Evolutionary conservation across 495 filamentous ascomycete genomes (phyloP).

Genomic region (Penicillium paxilli): DNA sequence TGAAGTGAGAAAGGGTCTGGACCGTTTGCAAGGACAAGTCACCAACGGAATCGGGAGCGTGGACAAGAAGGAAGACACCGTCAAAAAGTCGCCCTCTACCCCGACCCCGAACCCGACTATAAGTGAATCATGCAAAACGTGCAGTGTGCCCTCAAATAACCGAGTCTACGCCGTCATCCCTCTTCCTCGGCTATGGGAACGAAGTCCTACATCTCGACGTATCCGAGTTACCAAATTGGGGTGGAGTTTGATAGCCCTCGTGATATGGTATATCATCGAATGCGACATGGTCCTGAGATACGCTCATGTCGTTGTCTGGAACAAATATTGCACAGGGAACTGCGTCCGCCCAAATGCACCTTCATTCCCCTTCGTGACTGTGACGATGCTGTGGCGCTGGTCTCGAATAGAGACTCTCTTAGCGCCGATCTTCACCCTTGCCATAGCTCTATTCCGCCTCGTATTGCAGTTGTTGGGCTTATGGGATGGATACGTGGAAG

Average conservation of each 20-base stretch:
- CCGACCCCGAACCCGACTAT: constrained; percentile 5
- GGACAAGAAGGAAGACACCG: not conserved
- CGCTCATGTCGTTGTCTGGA: constrained; percentile 55
- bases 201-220: constrained; percentile 39
- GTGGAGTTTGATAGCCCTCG: constrained; percentile 44
- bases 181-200: constrained; percentile 59
- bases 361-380: constrained; percentile 44
- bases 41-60: constrained; percentile 18
- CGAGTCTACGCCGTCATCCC: constrained; percentile 46
- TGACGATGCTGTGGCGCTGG: constrained; percentile 50
- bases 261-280: constrained; percentile 60
- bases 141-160: constrained; percentile 23
- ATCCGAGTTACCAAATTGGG: constrained; percentile 58
- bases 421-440: constrained; percentile 32
- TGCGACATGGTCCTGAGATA: constrained; percentile 60
- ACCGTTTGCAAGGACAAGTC: constrained; percentile 63
- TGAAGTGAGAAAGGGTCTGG: constrained; percentile 65
- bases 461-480: constrained; percentile 38
- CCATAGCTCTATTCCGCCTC: constrained; percentile 32
- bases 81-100: constrained; percentile 1
- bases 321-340: constrained; percentile 46
- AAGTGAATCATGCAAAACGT: constrained; percentile 26
- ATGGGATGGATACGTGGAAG: constrained; percentile 48
- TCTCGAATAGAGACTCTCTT: constrained; percentile 35
- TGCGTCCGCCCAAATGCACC: constrained; percentile 49